Evolutionary conservation across 1,284 basidiomycete genomes (phyloP).

Genomic region (Boletellus sp.): DNA sequence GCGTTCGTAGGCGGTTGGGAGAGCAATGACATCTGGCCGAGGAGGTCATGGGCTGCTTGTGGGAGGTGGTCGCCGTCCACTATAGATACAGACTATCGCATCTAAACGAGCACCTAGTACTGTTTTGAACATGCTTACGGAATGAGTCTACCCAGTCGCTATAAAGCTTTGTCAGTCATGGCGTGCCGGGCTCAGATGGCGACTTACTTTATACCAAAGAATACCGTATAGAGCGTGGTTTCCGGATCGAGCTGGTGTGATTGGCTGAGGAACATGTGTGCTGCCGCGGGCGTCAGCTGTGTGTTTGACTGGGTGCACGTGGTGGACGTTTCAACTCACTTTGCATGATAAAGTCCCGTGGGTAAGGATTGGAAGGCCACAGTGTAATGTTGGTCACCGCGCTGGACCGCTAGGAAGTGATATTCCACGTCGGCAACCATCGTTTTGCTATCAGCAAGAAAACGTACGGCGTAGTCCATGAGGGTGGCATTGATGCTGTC

Average conservation of each 20-base stretch:
- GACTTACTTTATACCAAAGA: constrained; percentile 39
- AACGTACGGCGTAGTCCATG: constrained; percentile 26
- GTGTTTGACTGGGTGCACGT: not conserved
- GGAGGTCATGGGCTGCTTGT: constrained; percentile 34
- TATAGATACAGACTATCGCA: not conserved
- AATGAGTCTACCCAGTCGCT: constrained; percentile 32
- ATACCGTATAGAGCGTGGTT: constrained; percentile 34
- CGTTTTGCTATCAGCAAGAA: not conserved
- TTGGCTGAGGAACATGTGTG: constrained; percentile 26
- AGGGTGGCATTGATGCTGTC: constrained; percentile 22
- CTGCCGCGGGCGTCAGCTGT: constrained; percentile 8
- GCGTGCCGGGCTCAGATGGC: not conserved
- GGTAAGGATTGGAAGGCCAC: constrained; percentile 36
- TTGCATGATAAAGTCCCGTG: constrained; percentile 37
- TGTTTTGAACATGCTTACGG: constrained; percentile 10
- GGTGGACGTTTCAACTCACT: constrained; percentile 12
- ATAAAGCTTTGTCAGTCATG: constrained; percentile 11
- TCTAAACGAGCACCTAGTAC: not conserved
- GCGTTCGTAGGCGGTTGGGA: constrained; percentile 42
- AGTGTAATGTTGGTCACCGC: constrained; percentile 34
- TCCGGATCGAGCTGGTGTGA: constrained; percentile 25
- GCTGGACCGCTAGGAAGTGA: constrained; percentile 30
- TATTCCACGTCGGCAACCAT: not conserved
- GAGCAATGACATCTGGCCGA: constrained; percentile 38
- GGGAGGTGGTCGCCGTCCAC: constrained; percentile 34